Conservation (phyloP, 768 basidiomycete genomes). For the Hortiboletus flavorubellus region DNA sequence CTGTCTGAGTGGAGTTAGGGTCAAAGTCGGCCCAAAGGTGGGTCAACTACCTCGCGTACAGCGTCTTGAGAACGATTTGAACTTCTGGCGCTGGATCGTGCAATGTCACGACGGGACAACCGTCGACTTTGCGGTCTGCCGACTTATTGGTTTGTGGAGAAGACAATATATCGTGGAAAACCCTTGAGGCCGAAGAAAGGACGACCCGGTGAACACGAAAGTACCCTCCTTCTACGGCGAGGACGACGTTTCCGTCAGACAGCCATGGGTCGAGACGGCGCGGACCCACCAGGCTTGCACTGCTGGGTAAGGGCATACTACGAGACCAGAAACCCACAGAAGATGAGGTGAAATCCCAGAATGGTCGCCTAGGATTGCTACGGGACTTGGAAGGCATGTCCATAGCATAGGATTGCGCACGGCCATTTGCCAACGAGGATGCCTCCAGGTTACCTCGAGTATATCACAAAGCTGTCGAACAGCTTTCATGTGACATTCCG, state of each 20-base stretch:
- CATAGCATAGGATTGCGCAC: conserved; percentile 25
- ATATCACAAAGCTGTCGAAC: conserved; percentile 6
- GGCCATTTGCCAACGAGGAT: conserved; percentile 27
- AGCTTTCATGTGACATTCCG: conserved; percentile 11
- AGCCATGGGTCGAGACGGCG: conserved; percentile 25
- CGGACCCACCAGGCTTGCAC: conserved; percentile 9
- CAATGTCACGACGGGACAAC: conserved; percentile 22
- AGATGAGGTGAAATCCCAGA: conserved; percentile 15
- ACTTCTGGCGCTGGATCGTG: conserved; percentile 20
- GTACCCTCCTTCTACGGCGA: conserved; percentile 19
- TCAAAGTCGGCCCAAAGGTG: background rate
- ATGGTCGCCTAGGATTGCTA: conserved; percentile 10
- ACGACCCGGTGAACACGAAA: conserved; percentile 22
- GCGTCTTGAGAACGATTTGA: conserved; percentile 25
- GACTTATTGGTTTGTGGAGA: conserved; percentile 7
- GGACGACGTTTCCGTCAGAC: conserved; percentile 23
- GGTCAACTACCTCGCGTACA: conserved; percentile 17
- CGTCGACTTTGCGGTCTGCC: conserved; percentile 17
- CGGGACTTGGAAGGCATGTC: conserved; percentile 12
- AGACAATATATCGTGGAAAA: conserved; percentile 20
- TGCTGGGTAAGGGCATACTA: conserved; percentile 20
- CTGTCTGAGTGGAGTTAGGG: conserved; percentile 17
- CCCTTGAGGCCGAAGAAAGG: conserved; percentile 21
- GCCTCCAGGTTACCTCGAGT: conserved; percentile 22
- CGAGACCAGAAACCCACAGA: conserved; percentile 14